These are phyloP conservation scores for Sungouiozyma ichnusensis DNA, from an alignment of 805 yeast genomes.

Conservation along the genomic window DNA sequence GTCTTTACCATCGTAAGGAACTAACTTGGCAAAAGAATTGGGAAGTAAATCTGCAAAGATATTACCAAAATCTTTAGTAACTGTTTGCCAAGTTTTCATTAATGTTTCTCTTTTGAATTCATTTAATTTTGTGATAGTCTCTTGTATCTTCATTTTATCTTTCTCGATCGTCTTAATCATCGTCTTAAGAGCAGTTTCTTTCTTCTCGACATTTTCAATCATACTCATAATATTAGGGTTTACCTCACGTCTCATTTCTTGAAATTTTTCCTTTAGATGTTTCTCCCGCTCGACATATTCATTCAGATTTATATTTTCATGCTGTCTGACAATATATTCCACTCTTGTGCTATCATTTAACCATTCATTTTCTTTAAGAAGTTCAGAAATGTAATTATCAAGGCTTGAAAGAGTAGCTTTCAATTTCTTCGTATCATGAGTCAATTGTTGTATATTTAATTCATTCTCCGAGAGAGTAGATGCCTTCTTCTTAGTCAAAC, in stretches of 20 bases:
- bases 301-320: conserved; percentile 51
- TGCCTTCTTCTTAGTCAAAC: conserved; percentile 35
- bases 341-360: conserved; percentile 53
- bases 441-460: conserved; percentile 42
- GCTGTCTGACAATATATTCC: conserved; percentile 45
- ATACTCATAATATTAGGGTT: conserved; percentile 80
- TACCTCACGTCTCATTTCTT: conserved; percentile 68
- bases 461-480: conserved; percentile 35
- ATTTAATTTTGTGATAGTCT: conserved; percentile 73
- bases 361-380: conserved; percentile 60
- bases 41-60: conserved; percentile 85
- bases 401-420: conserved; percentile 30
- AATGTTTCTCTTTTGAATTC: conserved; percentile 78
- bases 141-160: conserved; percentile 82
- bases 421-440: conserved; percentile 45
- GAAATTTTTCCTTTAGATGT: conserved; percentile 47
- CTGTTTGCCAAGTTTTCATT: conserved; percentile 76
- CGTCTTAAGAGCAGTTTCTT: conserved; percentile 60
- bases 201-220: conserved; percentile 86
- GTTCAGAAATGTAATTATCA: conserved; percentile 32
- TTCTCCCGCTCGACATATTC: conserved; percentile 50
- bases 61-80: conserved; percentile 78
- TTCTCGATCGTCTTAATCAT: conserved; percentile 83
- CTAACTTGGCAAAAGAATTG: conserved; percentile 80
- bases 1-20: conserved; percentile 67